Conservation (phyloP, 2,329 filamentous ascomycete genomes). For the Onygena corvina region DNA sequence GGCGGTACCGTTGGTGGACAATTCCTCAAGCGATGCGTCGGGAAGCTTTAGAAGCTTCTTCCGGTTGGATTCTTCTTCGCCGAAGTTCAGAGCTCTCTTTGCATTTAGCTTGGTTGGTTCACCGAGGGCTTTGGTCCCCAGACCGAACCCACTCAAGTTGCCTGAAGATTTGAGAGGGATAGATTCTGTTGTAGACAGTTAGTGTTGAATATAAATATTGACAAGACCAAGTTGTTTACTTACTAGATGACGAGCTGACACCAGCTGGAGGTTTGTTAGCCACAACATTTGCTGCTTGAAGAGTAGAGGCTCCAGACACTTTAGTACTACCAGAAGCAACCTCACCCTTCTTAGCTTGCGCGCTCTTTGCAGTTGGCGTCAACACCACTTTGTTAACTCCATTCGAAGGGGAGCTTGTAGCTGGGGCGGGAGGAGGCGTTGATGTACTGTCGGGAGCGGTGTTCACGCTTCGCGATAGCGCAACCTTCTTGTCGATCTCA, state of each 20-base stretch:
- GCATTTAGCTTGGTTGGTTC: constrained; percentile 55
- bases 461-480: constrained; percentile 14
- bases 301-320: constrained; percentile 29
- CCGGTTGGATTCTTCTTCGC: constrained; percentile 74
- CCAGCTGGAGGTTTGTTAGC: constrained; percentile 35
- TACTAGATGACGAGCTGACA: constrained; percentile 34
- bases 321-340: constrained; percentile 39
- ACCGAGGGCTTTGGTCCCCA: constrained; percentile 53
- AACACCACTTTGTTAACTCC: constrained; percentile 69
- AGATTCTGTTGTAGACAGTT: constrained; percentile 21
- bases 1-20: constrained; percentile 44
- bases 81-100: constrained; percentile 69
- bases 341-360: constrained; percentile 45
- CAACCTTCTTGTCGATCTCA: constrained; percentile 61
- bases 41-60: constrained; percentile 88
- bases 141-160: constrained; percentile 74
- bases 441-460: background rate
- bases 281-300: constrained; percentile 29
- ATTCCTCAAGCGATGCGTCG: constrained; percentile 54
- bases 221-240: constrained; percentile 11
- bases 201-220: background rate
- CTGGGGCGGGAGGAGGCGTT: constrained; percentile 49
- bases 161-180: constrained; percentile 53
- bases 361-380: constrained; percentile 43
- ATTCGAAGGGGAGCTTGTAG: constrained; percentile 78